These are phyloP conservation scores for Metarhizium anisopliae DNA, from an alignment of 2,329 filamentous ascomycete genomes.

Conservation along the genomic window DNA sequence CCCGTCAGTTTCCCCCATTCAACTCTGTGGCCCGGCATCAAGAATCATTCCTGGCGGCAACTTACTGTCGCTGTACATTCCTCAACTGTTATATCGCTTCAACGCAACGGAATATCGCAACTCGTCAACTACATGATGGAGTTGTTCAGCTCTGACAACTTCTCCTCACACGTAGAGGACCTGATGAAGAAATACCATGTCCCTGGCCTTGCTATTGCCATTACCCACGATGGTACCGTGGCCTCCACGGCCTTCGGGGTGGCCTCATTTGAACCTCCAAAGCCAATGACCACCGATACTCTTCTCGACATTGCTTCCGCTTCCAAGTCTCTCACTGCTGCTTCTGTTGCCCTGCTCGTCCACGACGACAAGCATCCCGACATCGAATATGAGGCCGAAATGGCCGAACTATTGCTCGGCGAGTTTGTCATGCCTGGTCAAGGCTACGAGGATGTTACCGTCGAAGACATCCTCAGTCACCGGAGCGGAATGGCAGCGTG, in stretches of 20 bases:
- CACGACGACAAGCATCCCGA: slow-evolving; percentile 14
- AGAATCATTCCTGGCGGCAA: too few species aligned
- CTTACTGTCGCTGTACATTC: too few species aligned
- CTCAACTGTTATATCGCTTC: too few species aligned
- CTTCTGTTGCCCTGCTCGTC: slow-evolving; percentile 15
- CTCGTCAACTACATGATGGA: slow-evolving; percentile 7
- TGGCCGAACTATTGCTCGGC: slow-evolving; percentile 16
- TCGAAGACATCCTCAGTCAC: slow-evolving; percentile 17
- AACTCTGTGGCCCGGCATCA: too few species aligned
- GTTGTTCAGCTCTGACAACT: slow-evolving; percentile 8
- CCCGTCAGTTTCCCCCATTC: too few species aligned
- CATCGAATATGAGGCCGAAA: slow-evolving; percentile 14
- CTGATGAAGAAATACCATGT: slow-evolving; percentile 13
- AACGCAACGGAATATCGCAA: too few species aligned
- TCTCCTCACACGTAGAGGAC: slow-evolving; percentile 9
- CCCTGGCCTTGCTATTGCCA: slow-evolving; percentile 16
- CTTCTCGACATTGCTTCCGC: slow-evolving; percentile 19
- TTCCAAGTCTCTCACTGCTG: slow-evolving; percentile 18
- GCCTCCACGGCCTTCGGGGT: slow-evolving; percentile 15
- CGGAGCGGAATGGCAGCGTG: slow-evolving; percentile 17
- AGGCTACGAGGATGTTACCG: slow-evolving; percentile 11
- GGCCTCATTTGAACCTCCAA: slow-evolving; percentile 10
- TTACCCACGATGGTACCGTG: slow-evolving; percentile 9
- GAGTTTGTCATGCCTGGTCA: slow-evolving; percentile 17
- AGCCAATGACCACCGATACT: slow-evolving; percentile 14